phyloP scores from a whole-genome alignment of 2,329 filamentous ascomycete species.

The Colletotrichum euphorbiae region DNA sequence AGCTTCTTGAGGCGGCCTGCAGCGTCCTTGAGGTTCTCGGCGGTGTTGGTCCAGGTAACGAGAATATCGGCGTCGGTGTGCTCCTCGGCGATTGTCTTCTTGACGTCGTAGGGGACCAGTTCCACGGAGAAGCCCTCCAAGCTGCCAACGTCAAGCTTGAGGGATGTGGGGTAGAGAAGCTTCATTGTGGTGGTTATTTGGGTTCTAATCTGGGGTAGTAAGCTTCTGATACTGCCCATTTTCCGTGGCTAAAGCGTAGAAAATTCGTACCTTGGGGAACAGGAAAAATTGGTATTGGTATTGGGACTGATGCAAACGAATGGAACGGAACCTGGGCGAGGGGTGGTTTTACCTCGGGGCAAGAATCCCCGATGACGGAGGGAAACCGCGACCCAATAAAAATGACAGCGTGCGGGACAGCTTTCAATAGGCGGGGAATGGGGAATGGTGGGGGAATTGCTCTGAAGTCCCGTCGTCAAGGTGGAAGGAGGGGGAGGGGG shows the following conservation, averaged over 20 bases:
- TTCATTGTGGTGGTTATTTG: slow-evolving; percentile 61
- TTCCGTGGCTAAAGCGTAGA: neutral
- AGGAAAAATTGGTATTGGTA: neutral
- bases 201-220: slow-evolving; percentile 1
- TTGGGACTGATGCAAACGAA: neutral
- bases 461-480: too few relatives aligned
- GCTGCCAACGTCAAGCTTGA: slow-evolving; percentile 65
- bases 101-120: slow-evolving; percentile 71
- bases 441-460: slow-evolving; percentile 24
- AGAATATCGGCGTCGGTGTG: slow-evolving; percentile 70
- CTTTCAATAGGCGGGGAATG: neutral
- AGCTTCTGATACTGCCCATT: neutral
- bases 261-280: neutral
- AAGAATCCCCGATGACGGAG: slow-evolving; percentile 32
- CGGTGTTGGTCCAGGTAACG: slow-evolving; percentile 71
- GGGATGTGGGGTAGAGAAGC: slow-evolving; percentile 74
- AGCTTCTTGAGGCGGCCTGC: slow-evolving; percentile 66
- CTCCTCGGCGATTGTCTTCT: slow-evolving; percentile 65
- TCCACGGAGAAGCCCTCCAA: slow-evolving; percentile 69
- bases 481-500: slow-evolving; percentile 15
- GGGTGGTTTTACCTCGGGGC: slow-evolving; percentile 28
- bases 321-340: neutral
- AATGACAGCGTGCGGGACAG: neutral
- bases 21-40: slow-evolving; percentile 69
- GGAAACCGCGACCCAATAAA: slow-evolving; percentile 8